These are phyloP conservation scores for Mycotypha africana DNA, from an alignment of 371 early-diverging fungal species.

Conservation along the genomic window DNA sequence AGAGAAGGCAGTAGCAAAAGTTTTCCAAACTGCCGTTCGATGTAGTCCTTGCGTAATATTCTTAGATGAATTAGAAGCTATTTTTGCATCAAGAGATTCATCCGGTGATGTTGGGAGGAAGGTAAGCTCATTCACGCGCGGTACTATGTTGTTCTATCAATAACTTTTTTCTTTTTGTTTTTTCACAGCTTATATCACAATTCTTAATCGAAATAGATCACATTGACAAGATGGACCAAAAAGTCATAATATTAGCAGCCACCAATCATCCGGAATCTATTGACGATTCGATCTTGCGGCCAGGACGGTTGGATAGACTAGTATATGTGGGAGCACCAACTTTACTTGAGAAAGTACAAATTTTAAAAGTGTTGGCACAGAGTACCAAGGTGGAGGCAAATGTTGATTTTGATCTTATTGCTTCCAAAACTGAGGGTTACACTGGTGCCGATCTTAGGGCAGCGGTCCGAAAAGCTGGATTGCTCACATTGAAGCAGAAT, in stretches of 20 bases:
- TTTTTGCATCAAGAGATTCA: slow-evolving; percentile 62
- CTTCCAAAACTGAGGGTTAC: slow-evolving; percentile 45
- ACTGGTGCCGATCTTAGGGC: slow-evolving; percentile 86
- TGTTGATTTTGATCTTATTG: slow-evolving; percentile 51
- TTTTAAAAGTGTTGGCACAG: slow-evolving; percentile 60
- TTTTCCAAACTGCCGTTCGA: slow-evolving; percentile 88
- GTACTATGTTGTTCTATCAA: not conserved
- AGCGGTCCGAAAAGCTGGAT: slow-evolving; percentile 71
- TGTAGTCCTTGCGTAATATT: slow-evolving; percentile 95
- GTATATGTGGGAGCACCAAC: slow-evolving; percentile 76
- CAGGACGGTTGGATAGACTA: slow-evolving; percentile 88
- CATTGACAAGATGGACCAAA: slow-evolving; percentile 33
- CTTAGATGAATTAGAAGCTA: slow-evolving; percentile 97
- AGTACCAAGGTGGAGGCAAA: slow-evolving; percentile 41
- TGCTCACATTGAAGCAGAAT: slow-evolving; percentile 45
- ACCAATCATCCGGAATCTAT: slow-evolving; percentile 86
- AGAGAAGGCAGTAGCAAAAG: slow-evolving; percentile 83
- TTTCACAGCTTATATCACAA: slow-evolving; percentile 55
- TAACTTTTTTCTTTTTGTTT: too few species aligned
- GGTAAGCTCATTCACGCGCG: too few species aligned
- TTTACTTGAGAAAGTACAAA: slow-evolving; percentile 58
- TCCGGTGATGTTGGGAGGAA: slow-evolving; percentile 61
- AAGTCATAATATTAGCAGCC: slow-evolving; percentile 75
- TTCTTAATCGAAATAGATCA: slow-evolving; percentile 83
- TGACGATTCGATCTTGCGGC: slow-evolving; percentile 75